These are phyloP conservation scores for Papiliotrema terrestris DNA, from an alignment of 1,284 basidiomycete species.

Conservation along the genomic window DNA sequence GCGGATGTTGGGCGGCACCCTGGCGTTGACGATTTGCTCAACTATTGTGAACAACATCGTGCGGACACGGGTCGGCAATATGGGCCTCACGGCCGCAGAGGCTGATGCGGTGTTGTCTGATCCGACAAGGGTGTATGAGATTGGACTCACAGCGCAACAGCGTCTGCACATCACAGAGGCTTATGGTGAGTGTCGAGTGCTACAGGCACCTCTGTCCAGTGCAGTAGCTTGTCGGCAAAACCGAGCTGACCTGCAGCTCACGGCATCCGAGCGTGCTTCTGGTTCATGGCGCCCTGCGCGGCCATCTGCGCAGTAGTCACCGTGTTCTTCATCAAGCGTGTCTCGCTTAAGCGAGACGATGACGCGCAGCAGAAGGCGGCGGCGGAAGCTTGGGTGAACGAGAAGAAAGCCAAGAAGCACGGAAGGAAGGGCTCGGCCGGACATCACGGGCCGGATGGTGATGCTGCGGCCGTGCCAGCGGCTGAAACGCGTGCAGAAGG, in stretches of 20 bases:
- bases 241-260: conserved; percentile 19
- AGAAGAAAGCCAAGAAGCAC: conserved; percentile 23
- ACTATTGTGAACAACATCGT: conserved; percentile 39
- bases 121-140: conserved; percentile 23
- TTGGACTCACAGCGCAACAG: conserved; percentile 21
- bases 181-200: conserved; percentile 31
- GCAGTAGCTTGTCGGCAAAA: no score
- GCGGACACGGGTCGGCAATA: conserved; percentile 10
- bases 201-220: no score
- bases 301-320: conserved; percentile 36
- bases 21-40: conserved; percentile 28
- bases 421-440: background rate
- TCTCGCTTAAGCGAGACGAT: conserved; percentile 37
- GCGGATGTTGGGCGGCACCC: conserved; percentile 40
- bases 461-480: background rate
- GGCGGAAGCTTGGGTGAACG: conserved; percentile 42
- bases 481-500: background rate
- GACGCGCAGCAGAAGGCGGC: conserved; percentile 40
- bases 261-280: conserved; percentile 40
- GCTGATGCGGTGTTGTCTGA: conserved; percentile 24
- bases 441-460: background rate
- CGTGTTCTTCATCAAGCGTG: conserved; percentile 37
- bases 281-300: conserved; percentile 35
- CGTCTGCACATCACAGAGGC: conserved; percentile 22
- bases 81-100: background rate